A percentile compares a stretch with the other conserved stretches of the same genome.
Conservation (phyloP, 805 yeast species). For the Candida alai region DNA sequence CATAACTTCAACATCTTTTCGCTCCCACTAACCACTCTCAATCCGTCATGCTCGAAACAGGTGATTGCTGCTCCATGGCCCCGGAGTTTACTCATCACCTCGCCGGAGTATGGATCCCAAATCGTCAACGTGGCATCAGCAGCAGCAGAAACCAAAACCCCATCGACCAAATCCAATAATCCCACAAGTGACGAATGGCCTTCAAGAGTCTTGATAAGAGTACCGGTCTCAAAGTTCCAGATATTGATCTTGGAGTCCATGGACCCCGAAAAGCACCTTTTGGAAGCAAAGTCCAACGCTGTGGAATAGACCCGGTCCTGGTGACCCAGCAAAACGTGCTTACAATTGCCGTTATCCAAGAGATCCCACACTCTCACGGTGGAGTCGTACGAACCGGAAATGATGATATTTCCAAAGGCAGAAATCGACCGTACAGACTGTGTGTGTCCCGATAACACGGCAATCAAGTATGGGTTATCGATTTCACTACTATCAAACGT, state of each 20-base stretch:
- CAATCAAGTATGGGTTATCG: constrained; percentile 61
- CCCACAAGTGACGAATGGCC: constrained; percentile 94
- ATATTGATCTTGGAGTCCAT: constrained; percentile 85
- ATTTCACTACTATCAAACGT: constrained; percentile 34
- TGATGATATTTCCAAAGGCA: constrained; percentile 77
- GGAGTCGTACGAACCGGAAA: constrained; percentile 88
- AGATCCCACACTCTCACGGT: constrained; percentile 92
- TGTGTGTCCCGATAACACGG: constrained; percentile 54
- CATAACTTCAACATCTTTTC: constrained; percentile 84
- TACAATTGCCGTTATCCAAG: constrained; percentile 61
- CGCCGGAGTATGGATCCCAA: constrained; percentile 84
- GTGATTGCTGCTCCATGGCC: constrained; percentile 89
- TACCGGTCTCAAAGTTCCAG: constrained; percentile 84
- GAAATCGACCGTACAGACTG: constrained; percentile 73
- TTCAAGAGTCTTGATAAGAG: constrained; percentile 61
- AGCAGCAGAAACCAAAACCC: constrained; percentile 85
- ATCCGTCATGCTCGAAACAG: constrained; percentile 86
- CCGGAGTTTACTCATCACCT: constrained; percentile 61
- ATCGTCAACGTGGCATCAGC: constrained; percentile 90
- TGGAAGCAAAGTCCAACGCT: constrained; percentile 68
- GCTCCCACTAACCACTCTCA: constrained; percentile 83
- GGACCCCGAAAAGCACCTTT: constrained; percentile 85
- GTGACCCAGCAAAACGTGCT: constrained; percentile 76
- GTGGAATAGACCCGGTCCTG: constrained; percentile 86
- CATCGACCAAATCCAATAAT: constrained; percentile 68